Base-by-base conservation (phyloP, 2,329 filamentous ascomycete genomes). In the Beauveria sp. region DNA sequence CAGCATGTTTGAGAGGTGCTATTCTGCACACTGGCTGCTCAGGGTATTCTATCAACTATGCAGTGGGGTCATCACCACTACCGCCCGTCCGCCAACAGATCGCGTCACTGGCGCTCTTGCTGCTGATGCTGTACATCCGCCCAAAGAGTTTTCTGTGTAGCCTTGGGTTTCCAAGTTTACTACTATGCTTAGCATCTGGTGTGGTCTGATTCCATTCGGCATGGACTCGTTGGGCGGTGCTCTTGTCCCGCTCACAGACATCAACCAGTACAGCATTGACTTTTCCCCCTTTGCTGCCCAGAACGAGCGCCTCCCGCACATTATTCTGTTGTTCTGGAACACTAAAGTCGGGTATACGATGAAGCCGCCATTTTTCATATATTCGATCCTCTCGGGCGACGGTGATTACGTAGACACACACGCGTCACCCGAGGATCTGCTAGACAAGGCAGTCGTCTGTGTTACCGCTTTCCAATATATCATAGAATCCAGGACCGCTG, bases 11-110 rank as follows among this genome's bases (percentile, higher is more conserved):
- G 64, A 65, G 12, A 62, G 65, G 10, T 67, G 69, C 16, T 70
- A 70, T 51, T 68, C 69, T 2, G 64, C 67, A 24, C 68, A 70
- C 54, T 71, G 69, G 69, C 58, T 70, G 8, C 66, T 66, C 1
- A 61, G 62, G 1, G 59, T 68, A 3, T 53, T 69, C 2, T 41
- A 56, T 8, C 51, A 59, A 16, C 56, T 69, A 5, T 66, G 62
- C 51, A 53, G 50, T 2, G 65, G 66, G 6, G 48, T 37, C 3
- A 64, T 70, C 20, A 62, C 55, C 7, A 69, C 67, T 1, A 62
- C 64, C 3, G 66, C 67, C 2, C 63, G 68, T 2, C 56, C 67
- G 6, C 67, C 68, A 12, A 48, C 53, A n/a, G 14, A 61, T 7
- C 57, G 62, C 2, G 64, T 66, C 18, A 58, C 61, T 5, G 37